Base-by-base conservation (phyloP, 345 rosid species). In the Moricandia moricandioides region DNA sequence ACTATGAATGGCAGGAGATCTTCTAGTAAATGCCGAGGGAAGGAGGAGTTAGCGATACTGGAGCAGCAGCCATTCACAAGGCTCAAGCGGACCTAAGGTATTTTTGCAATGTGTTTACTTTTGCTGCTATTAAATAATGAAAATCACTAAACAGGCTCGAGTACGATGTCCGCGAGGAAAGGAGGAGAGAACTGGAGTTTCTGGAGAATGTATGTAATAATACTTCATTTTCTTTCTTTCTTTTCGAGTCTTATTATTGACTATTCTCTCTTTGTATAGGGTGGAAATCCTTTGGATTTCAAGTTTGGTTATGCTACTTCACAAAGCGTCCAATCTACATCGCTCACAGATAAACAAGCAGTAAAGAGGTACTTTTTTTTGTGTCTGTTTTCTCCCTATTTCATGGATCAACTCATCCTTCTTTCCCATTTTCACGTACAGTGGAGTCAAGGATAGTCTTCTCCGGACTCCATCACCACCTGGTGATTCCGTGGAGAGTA, bases 231-330 rank as follows among this genome's bases (percentile, higher is more conserved):
- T 43, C 26, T 59, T 33, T 70, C 59, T 60, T 21, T 52, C n/a
- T 73, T 73, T 73, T 29, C n/a, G 75, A 56, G 62, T 29, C 64
- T 70, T 54, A 60, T 67, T 8, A 16, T 65, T 21, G 68, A 57
- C 61, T 66, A 6, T 74, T 69, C 40, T 74, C 49, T 26, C 66
- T 79, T 79, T 5, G 71, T 75, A 67, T 82, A 95, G 99, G 98
- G 99, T 65, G 99, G 99, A 52, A 90, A 92, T 88, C 99, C 99
- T 11, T 85, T 95, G 85, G 98, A 95, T 79, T 95, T 90, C 83
- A 92, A 90, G 82, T 89, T 88, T 78, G 88, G 84, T 68, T 85
- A 76, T 82, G 87, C 84, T 68, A 80, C 87, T 69, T 90, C 96
- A 3, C 84, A 82, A 65, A 92, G 96, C 78, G 88, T 89, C 73